phyloP scores from a whole-genome alignment of 306 rosid species.

The Vigna nakashimae region DNA sequence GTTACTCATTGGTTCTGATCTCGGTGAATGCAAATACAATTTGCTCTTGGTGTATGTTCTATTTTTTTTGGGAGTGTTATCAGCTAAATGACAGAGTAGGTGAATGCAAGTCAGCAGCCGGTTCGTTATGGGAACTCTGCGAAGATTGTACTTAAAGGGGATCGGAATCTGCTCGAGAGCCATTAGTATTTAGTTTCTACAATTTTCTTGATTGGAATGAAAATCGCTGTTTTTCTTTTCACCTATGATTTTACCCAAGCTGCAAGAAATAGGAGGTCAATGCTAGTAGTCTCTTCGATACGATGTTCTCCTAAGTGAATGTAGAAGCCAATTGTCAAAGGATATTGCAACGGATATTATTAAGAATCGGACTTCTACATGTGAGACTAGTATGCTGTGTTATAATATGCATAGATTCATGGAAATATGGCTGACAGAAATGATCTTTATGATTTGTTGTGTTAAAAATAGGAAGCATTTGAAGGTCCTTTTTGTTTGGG shows the following conservation, averaged over 20 bases:
- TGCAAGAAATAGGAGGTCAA: constrained; percentile 21
- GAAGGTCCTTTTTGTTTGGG: constrained; percentile 11
- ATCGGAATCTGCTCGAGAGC: neutral
- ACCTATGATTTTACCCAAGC: neutral
- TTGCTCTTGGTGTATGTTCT: constrained; percentile 34
- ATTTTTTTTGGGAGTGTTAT: constrained; percentile 30
- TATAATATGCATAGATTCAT: neutral
- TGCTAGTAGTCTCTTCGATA: constrained; percentile 12
- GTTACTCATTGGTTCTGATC: constrained; percentile 33
- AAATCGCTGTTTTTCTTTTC: neutral
- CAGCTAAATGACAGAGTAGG: constrained; percentile 7
- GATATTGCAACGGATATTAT: constrained; percentile 21
- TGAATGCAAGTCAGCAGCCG: constrained; percentile 25
- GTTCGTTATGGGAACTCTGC: constrained; percentile 18
- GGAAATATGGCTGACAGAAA: constrained; percentile 23
- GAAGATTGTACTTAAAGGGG: neutral
- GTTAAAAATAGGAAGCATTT: constrained; percentile 22
- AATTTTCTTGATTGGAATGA: constrained; percentile 5
- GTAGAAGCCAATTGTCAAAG: constrained; percentile 8
- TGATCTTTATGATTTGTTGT: constrained; percentile 15
- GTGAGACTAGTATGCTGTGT: neutral
- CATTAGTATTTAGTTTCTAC: neutral
- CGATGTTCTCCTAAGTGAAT: constrained; percentile 17
- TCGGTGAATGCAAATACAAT: constrained; percentile 8
- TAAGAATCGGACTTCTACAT: constrained; percentile 11